A percentile compares a stretch with the other conserved stretches of the same genome.
These are phyloP conservation scores for Phytophthora boehmeriae DNA, from an alignment of 352 stramenopile species.

Conservation along the genomic window DNA sequence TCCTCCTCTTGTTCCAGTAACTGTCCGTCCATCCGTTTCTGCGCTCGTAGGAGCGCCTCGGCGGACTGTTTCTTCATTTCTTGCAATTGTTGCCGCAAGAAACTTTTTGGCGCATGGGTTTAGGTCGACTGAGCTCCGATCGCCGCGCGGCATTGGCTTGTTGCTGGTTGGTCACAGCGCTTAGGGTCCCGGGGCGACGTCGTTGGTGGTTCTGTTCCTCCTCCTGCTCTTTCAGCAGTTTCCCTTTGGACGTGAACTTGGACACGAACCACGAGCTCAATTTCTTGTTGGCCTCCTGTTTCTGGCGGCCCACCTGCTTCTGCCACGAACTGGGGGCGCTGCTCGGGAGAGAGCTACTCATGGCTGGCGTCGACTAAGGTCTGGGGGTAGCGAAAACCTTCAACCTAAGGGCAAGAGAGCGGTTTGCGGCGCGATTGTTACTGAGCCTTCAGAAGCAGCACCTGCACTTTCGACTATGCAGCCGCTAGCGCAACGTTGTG, in stretches of 20 bases:
- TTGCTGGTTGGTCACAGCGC: constrained; percentile 41
- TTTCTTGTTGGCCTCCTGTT: constrained; percentile 61
- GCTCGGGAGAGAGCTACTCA: constrained; percentile 33
- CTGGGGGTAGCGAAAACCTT: not conserved
- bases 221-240: constrained; percentile 65
- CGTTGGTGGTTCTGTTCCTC: constrained; percentile 46
- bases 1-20: constrained; percentile 35
- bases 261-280: constrained; percentile 73
- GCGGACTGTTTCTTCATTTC: constrained; percentile 83
- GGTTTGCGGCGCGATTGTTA: constrained; percentile 21
- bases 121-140: constrained; percentile 29
- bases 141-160: constrained; percentile 33
- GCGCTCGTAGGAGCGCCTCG: constrained; percentile 46
- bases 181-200: constrained; percentile 43
- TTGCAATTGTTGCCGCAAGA: constrained; percentile 65
- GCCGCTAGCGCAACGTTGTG: too few relatives aligned
- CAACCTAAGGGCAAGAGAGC: too few relatives aligned
- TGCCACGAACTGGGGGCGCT: constrained; percentile 36
- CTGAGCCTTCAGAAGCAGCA: constrained; percentile 8
- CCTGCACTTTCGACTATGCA: too few relatives aligned
- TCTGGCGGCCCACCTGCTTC: constrained; percentile 63
- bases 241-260: constrained; percentile 69
- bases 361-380: not conserved
- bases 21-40: constrained; percentile 59
- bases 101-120: constrained; percentile 69